Evolutionary conservation across 2,329 filamentous ascomycete genomes (phyloP).

Genomic region (Onygena corvina): DNA sequence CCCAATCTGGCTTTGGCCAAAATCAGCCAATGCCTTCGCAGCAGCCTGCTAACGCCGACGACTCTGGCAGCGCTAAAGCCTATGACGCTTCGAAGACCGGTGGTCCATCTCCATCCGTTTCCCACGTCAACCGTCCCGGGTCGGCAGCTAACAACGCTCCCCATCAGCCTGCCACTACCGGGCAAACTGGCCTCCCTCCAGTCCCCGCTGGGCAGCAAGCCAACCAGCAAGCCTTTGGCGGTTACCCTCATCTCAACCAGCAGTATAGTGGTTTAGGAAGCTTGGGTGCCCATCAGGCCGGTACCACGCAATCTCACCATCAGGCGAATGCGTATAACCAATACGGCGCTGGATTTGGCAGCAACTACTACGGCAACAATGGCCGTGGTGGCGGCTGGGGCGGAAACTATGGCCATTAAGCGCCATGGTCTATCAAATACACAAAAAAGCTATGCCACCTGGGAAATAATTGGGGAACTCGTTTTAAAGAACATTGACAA

Average conservation of each 20-base stretch:
- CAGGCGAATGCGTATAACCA: conserved; percentile 33
- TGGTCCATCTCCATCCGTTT: conserved; percentile 49
- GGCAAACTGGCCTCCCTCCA: conserved; percentile 42
- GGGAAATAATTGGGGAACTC: conserved; percentile 1
- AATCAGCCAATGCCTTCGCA: conserved; percentile 43
- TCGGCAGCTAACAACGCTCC: conserved; percentile 50
- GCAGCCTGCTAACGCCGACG: conserved; percentile 38
- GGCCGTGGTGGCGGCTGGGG: conserved; percentile 35
- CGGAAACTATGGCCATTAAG: conserved; percentile 37
- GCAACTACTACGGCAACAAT: conserved; percentile 34
- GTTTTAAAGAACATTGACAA: background rate
- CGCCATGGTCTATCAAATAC: background rate
- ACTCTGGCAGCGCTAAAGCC: conserved; percentile 40
- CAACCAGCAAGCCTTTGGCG: conserved; percentile 45
- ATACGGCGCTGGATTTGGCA: conserved; percentile 32
- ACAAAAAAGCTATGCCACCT: background rate
- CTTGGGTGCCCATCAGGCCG: conserved; percentile 30
- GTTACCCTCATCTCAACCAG: conserved; percentile 44
- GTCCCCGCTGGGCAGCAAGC: conserved; percentile 41
- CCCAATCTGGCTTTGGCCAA: conserved; percentile 45
- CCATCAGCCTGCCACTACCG: conserved; percentile 35
- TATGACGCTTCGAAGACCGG: conserved; percentile 46
- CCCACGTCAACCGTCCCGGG: conserved; percentile 51
- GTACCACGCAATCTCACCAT: conserved; percentile 29
- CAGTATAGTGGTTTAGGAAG: conserved; percentile 39